These are phyloP conservation scores for Hemisphaericaspora subhashii DNA, from an alignment of 1,139 yeast species.

Conservation along the genomic window DNA sequence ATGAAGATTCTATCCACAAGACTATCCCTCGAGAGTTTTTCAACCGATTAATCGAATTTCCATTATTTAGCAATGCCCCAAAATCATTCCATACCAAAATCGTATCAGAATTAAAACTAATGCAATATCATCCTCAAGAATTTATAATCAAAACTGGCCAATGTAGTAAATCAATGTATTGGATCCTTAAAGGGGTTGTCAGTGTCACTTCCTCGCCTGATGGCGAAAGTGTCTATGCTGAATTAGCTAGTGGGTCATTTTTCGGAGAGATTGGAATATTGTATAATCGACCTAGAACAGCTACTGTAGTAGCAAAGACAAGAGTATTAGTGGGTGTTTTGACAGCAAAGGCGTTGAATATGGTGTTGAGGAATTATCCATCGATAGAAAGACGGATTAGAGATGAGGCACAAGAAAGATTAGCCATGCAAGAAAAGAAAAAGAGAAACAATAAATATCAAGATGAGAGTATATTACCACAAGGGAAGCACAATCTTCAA, in stretches of 20 bases:
- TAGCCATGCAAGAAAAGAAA: conserved; percentile 67
- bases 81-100: conserved; percentile 59
- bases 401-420: conserved; percentile 76
- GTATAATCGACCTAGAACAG: conserved; percentile 74
- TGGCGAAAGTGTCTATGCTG: conserved; percentile 74
- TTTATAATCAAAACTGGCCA: conserved; percentile 71
- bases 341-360: conserved; percentile 61
- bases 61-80: conserved; percentile 67
- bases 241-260: conserved; percentile 64
- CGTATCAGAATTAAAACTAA: conserved; percentile 56
- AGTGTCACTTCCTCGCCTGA: conserved; percentile 73
- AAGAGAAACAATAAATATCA: conserved; percentile 27
- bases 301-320: conserved; percentile 73
- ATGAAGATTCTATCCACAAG: conserved; percentile 6
- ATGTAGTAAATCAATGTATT: conserved; percentile 75
- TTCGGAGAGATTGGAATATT: conserved; percentile 80
- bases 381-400: conserved; percentile 64
- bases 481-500: too few relatives aligned
- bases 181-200: conserved; percentile 75
- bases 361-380: conserved; percentile 63
- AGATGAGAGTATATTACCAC: too few relatives aligned
- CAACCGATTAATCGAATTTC: conserved; percentile 54
- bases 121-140: conserved; percentile 65
- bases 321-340: conserved; percentile 66
- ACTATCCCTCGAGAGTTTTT: conserved; percentile 53